Conservation (phyloP, 345 rosid species). For the Clarkia xantiana region DNA sequence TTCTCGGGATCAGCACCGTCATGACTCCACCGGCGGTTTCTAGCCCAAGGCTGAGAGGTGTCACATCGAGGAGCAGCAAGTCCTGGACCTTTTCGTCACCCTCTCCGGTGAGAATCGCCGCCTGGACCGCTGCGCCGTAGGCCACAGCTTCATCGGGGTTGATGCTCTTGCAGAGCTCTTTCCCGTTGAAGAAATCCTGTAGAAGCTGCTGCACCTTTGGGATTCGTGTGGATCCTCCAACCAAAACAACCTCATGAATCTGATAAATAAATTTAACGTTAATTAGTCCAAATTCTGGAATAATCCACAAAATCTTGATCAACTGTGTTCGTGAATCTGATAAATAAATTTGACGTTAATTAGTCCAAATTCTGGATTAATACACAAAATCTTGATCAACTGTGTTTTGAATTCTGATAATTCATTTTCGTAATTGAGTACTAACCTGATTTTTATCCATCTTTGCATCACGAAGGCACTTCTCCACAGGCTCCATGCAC, state of each 20-base stretch:
- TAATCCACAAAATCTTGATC: neutral
- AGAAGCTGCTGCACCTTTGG: slow-evolving; percentile 19
- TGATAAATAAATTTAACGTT: neutral
- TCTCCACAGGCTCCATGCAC: slow-evolving; percentile 24
- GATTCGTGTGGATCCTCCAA: slow-evolving; percentile 17
- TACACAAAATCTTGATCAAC: neutral
- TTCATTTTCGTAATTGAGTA: neutral
- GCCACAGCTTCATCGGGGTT: slow-evolving; percentile 22
- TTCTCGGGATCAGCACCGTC: slow-evolving; percentile 20
- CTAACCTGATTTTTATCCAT: slow-evolving; percentile 11
- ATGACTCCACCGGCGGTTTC: slow-evolving; percentile 23
- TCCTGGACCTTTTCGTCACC: slow-evolving; percentile 22
- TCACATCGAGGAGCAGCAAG: slow-evolving; percentile 19
- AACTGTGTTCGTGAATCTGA: slow-evolving; percentile 6
- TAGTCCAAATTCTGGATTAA: neutral
- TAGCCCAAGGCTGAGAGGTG: slow-evolving; percentile 22
- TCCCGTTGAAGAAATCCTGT: slow-evolving; percentile 18
- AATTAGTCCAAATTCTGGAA: neutral
- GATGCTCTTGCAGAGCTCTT: slow-evolving; percentile 23
- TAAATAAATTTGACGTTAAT: neutral
- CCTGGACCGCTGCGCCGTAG: slow-evolving; percentile 20
- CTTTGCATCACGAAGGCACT: slow-evolving; percentile 20
- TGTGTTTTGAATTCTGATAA: slow-evolving; percentile 4
- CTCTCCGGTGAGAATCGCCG: slow-evolving; percentile 15
- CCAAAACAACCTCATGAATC: slow-evolving; percentile 14